A percentile compares a stretch with the other conserved stretches of the same genome.
Evolutionary conservation across 208 protist species (phyloP).

Genomic region (Vickermania ingenoplastis): DNA sequence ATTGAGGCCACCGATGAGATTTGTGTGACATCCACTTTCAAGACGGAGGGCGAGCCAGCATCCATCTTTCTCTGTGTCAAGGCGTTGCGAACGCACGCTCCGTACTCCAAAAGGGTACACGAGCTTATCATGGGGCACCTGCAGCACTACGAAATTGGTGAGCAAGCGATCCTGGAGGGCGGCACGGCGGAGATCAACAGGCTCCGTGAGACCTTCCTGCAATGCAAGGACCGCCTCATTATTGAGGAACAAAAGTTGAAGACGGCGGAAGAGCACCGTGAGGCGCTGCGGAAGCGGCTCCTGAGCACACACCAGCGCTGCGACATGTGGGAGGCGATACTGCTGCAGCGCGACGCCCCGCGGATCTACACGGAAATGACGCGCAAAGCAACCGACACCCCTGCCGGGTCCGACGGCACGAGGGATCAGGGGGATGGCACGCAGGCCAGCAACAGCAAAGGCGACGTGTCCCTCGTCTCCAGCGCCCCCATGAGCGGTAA

Average conservation of each 20-base stretch:
- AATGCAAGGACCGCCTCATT: constrained; percentile 59
- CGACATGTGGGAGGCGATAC: constrained; percentile 35
- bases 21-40: constrained; percentile 44
- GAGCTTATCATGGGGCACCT: constrained; percentile 34
- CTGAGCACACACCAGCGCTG: constrained; percentile 19
- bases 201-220: constrained; percentile 58
- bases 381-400: not conserved
- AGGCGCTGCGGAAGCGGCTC: constrained; percentile 25
- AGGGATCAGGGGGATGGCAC: not conserved
- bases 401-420: not conserved
- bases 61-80: constrained; percentile 26
- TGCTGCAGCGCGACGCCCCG: constrained; percentile 16
- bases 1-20: constrained; percentile 46
- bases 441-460: not conserved
- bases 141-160: constrained; percentile 51
- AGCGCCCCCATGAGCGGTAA: not conserved
- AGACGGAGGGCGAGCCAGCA: constrained; percentile 23
- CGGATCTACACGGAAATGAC: not conserved
- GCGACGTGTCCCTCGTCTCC: not conserved
- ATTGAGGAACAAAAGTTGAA: constrained; percentile 61
- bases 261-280: constrained; percentile 26
- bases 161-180: constrained; percentile 48
- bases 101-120: constrained; percentile 23
- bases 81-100: constrained; percentile 25
- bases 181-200: constrained; percentile 51